Conservation (phyloP, 352 stramenopile species). For the Lagenidium giganteum region DNA sequence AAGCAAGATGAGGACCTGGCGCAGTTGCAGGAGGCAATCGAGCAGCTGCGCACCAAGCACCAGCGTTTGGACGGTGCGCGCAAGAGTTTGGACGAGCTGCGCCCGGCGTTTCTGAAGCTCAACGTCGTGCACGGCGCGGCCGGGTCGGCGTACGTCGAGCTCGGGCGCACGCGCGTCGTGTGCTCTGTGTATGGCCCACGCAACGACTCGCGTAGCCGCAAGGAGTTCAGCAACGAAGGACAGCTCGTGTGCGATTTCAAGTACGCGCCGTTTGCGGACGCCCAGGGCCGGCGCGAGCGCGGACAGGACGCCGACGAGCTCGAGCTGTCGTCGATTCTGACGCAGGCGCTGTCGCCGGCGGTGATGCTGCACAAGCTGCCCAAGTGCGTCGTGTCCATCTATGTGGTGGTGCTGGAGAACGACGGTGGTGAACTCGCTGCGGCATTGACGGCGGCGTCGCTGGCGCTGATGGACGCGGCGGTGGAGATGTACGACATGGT, state of each 20-base stretch:
- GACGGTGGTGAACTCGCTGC: slow-evolving; percentile 81
- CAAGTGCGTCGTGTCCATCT: slow-evolving; percentile 88
- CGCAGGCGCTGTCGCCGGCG: slow-evolving; percentile 70
- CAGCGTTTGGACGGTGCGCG: slow-evolving; percentile 32
- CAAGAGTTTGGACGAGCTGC: slow-evolving; percentile 72
- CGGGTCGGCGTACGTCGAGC: slow-evolving; percentile 87
- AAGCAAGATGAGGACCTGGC: slow-evolving; percentile 9
- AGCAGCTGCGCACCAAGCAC: slow-evolving; percentile 21
- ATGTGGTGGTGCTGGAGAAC: slow-evolving; percentile 83
- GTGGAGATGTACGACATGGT: slow-evolving; percentile 93
- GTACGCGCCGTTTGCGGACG: slow-evolving; percentile 79
- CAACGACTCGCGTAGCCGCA: slow-evolving; percentile 61
- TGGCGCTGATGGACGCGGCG: slow-evolving; percentile 83
- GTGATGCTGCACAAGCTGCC: slow-evolving; percentile 85
- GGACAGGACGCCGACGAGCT: slow-evolving; percentile 78
- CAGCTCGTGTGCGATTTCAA: slow-evolving; percentile 88
- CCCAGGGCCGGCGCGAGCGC: slow-evolving; percentile 50
- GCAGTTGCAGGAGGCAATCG: slow-evolving; percentile 9
- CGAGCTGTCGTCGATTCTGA: slow-evolving; percentile 69
- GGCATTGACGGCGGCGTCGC: slow-evolving; percentile 81
- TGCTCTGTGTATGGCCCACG: slow-evolving; percentile 87
- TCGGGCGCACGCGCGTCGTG: slow-evolving; percentile 83
- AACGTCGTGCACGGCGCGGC: slow-evolving; percentile 74
- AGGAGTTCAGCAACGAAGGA: slow-evolving; percentile 83
- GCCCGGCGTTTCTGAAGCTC: slow-evolving; percentile 81